Evolutionary conservation across 2,329 filamentous ascomycete genomes (phyloP).

Genomic region (Sordariomycetes sp.): DNA sequence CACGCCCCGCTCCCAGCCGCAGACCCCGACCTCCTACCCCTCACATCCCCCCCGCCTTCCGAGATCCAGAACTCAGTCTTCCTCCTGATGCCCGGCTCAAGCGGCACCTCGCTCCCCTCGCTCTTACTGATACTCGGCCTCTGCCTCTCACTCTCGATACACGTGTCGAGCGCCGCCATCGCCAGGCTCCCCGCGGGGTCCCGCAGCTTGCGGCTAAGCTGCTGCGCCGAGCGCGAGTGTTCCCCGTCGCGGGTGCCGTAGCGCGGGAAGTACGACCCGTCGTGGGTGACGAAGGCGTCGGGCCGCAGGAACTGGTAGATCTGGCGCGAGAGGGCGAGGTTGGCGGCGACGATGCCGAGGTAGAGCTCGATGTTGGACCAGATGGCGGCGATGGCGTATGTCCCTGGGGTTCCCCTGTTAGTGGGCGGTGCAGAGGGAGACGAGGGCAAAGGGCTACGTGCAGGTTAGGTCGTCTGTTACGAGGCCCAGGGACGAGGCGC

Average conservation of each 20-base stretch:
- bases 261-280: conserved; percentile 2
- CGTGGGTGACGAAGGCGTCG: conserved; percentile 1
- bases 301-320: conserved; percentile 12
- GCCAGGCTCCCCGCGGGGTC: conserved; percentile 5
- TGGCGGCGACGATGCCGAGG: conserved; percentile 22
- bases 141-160: conserved; percentile 4
- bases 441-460: conserved; percentile 4
- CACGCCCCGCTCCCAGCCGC: too few species aligned
- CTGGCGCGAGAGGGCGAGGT: conserved; percentile 10
- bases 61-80: conserved; percentile 10
- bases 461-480: conserved; percentile 13
- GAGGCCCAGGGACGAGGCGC: conserved; percentile 12
- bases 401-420: conserved; percentile 10
- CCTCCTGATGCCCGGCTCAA: conserved; percentile 10
- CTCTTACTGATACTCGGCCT: conserved; percentile 8
- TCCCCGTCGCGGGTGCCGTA: background rate
- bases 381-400: conserved; percentile 19
- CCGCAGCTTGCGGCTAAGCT: conserved; percentile 6
- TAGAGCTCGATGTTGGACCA: conserved; percentile 23
- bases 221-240: conserved; percentile 5
- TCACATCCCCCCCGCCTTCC: conserved; percentile 5
- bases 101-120: conserved; percentile 10
- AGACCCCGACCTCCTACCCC: too few species aligned
- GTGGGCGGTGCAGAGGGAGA: background rate
- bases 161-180: conserved; percentile 6